These are phyloP conservation scores for Liquidambar formosana DNA, from an alignment of 164 flowering plant genomes.

Conservation along the genomic window DNA sequence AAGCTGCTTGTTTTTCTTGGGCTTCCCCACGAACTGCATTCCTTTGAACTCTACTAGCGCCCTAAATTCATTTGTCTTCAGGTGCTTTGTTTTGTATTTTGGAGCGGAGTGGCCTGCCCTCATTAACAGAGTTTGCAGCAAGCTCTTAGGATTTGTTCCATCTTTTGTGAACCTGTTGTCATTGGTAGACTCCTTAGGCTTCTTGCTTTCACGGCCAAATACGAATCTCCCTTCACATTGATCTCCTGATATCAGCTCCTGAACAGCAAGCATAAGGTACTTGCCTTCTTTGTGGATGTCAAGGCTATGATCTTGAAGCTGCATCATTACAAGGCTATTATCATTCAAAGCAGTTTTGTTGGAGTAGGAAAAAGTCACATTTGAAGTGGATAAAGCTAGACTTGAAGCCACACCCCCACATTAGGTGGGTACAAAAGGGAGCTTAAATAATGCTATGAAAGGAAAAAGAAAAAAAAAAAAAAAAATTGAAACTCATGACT, in stretches of 20 bases:
- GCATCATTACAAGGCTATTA: constrained; percentile 19
- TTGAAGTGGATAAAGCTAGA: no score
- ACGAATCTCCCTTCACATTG: constrained; percentile 97
- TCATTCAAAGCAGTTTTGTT: not conserved
- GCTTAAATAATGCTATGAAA: no score
- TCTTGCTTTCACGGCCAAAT: constrained; percentile 84
- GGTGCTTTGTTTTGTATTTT: constrained; percentile 91
- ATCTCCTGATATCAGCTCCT: constrained; percentile 87
- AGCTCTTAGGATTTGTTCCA: constrained; percentile 90
- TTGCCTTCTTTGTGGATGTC: constrained; percentile 94
- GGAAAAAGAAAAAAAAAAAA: no score
- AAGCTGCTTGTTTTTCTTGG: constrained; percentile 83
- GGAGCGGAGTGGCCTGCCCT: constrained; percentile 97
- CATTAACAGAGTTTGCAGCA: constrained; percentile 91
- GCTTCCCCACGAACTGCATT: constrained; percentile 98
- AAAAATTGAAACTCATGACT: no score
- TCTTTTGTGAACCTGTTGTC: constrained; percentile 52
- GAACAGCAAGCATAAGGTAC: constrained; percentile 90
- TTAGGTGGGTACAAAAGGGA: no score
- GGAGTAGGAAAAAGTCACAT: no score
- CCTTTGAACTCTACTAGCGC: constrained; percentile 95
- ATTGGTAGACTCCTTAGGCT: constrained; percentile 39
- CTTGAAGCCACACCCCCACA: no score
- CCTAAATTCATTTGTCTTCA: constrained; percentile 90
- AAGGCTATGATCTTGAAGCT: constrained; percentile 74